Conservation (phyloP, 192 early-diverging fungal genomes). For the Gorgonomyces haynaldii region DNA sequence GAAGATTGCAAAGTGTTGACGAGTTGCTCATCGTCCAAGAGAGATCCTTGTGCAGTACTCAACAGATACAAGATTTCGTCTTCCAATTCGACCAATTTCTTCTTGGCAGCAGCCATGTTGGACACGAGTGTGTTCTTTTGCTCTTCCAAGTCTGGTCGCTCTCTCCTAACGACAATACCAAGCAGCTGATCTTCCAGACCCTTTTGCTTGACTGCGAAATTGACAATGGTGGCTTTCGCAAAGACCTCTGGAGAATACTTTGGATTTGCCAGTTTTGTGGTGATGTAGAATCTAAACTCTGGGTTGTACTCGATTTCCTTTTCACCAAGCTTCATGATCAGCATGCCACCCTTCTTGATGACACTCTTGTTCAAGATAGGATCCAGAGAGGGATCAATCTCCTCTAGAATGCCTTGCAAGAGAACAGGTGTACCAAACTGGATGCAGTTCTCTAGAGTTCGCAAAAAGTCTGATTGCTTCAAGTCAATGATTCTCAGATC, state of each 20-base stretch:
- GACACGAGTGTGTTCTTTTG: conserved; percentile 46
- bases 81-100: conserved; percentile 46
- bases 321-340: conserved; percentile 44
- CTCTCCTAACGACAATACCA: conserved; percentile 43
- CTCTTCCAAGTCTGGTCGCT: conserved; percentile 50
- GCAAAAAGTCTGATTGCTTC: conserved; percentile 40
- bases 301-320: conserved; percentile 55
- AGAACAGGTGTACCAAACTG: conserved; percentile 48
- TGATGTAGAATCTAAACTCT: conserved; percentile 48
- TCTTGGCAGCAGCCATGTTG: conserved; percentile 46
- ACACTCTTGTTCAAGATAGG: conserved; percentile 49
- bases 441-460: conserved; percentile 44
- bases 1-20: conserved; percentile 53
- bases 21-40: conserved; percentile 50
- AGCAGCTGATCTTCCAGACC: conserved; percentile 52
- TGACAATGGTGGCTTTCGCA: conserved; percentile 52
- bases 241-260: conserved; percentile 50
- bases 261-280: conserved; percentile 49
- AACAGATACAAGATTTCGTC: conserved; percentile 48
- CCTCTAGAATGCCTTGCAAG: conserved; percentile 40
- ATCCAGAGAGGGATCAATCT: conserved; percentile 44
- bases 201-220: conserved; percentile 53
- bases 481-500: conserved; percentile 50
- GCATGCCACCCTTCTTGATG: conserved; percentile 40
- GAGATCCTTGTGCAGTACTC: conserved; percentile 53